phyloP scores from a whole-genome alignment of 164 flowering plant genomes.

The Houttuynia cordata region DNA sequence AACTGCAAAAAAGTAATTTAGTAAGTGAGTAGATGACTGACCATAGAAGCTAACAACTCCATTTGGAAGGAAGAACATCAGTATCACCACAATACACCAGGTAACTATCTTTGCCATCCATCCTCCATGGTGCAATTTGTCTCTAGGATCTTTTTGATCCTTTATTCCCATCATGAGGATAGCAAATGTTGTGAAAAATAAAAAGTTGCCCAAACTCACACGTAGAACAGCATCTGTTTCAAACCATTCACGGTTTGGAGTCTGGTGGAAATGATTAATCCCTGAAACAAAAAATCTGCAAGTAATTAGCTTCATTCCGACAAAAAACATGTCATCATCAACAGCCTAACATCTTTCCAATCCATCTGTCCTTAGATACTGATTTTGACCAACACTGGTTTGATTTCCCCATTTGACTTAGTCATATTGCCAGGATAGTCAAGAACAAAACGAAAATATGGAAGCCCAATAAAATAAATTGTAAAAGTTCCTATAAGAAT shows the following conservation, averaged over 20 bases:
- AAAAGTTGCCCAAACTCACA: constrained; percentile 94
- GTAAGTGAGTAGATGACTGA: constrained; percentile 11
- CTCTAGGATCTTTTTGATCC: constrained; percentile 90
- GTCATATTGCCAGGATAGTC: too few relatives aligned
- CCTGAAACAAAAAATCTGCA: constrained; percentile 33
- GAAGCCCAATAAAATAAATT: too few relatives aligned
- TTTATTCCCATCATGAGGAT: constrained; percentile 85
- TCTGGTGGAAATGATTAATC: constrained; percentile 83
- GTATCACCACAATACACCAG: constrained; percentile 79
- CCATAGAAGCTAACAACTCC: constrained; percentile 83
- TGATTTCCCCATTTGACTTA: too few relatives aligned
- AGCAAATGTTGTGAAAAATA: constrained; percentile 75
- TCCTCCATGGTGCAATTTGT: constrained; percentile 89
- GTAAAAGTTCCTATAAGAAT: too few relatives aligned
- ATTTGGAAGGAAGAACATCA: constrained; percentile 91
- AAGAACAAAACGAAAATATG: too few relatives aligned
- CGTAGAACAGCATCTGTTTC: constrained; percentile 97
- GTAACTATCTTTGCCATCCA: constrained; percentile 86
- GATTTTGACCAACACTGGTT: too few relatives aligned
- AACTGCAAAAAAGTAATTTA: too few relatives aligned
- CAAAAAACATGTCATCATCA: neutral
- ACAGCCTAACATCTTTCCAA: neutral
- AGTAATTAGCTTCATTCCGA: neutral
- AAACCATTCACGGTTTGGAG: constrained; percentile 91
- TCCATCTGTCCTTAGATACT: neutral